Conservation (phyloP, 2,329 filamentous ascomycete genomes). For the Nigrospora sphaerica region DNA sequence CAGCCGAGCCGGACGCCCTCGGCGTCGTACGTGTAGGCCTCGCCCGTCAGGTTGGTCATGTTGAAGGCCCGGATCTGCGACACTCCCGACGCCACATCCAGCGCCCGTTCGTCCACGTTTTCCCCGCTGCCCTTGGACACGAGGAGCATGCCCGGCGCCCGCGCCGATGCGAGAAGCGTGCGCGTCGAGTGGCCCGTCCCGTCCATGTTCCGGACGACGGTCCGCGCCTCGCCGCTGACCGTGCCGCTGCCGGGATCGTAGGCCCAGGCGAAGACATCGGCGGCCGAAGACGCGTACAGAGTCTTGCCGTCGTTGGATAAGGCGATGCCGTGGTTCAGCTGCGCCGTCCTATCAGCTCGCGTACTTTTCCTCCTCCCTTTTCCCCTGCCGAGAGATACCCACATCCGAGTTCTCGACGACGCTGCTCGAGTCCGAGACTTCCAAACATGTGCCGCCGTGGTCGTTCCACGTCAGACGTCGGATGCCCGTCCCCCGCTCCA, state of each 20-base stretch:
- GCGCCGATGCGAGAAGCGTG: constrained; percentile 55
- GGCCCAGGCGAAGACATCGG: constrained; percentile 54
- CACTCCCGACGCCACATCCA: constrained; percentile 44
- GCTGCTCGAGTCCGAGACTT: constrained; percentile 12
- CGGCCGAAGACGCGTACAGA: constrained; percentile 48
- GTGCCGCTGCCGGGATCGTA: constrained; percentile 49
- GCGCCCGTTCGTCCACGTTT: constrained; percentile 53
- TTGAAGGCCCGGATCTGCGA: constrained; percentile 49
- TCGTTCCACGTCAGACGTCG: constrained; percentile 23
- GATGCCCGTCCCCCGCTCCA: constrained; percentile 22
- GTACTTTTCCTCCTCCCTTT: not conserved
- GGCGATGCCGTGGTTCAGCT: constrained; percentile 51
- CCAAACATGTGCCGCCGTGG: constrained; percentile 18
- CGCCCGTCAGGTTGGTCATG: constrained; percentile 19
- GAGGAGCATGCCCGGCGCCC: constrained; percentile 49
- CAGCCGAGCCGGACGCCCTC: constrained; percentile 50
- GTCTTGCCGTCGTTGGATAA: constrained; percentile 44
- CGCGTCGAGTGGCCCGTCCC: constrained; percentile 56
- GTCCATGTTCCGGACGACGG: constrained; percentile 55
- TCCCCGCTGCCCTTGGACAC: constrained; percentile 57
- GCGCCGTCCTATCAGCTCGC: not conserved
- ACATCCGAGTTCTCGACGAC: constrained; percentile 3
- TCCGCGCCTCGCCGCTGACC: constrained; percentile 32
- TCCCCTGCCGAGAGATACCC: not conserved
- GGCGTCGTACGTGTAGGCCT: constrained; percentile 33